Conservation (phyloP, 192 early-diverging fungal species). For the Gonapodya sp. region DNA sequence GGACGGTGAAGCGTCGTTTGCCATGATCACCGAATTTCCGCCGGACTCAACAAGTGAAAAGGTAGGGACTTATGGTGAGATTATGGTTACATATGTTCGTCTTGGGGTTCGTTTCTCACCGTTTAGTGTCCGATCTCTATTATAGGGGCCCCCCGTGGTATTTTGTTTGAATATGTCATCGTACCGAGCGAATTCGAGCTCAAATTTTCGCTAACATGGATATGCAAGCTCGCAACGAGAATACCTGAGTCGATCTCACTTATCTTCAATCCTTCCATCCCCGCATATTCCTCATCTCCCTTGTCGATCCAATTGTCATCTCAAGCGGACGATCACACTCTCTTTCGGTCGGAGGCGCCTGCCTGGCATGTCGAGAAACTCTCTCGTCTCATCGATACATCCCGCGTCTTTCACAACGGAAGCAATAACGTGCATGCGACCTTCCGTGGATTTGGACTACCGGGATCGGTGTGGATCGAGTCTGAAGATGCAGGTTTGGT, state of each 20-base stretch:
- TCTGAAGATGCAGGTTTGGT: background rate
- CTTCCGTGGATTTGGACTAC: background rate
- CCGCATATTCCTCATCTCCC: background rate
- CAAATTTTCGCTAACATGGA: background rate
- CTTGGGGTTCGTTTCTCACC: too few species aligned
- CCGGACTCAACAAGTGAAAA: background rate
- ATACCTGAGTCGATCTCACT: slow-evolving; percentile 1
- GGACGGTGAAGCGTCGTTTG: background rate
- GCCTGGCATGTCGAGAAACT: slow-evolving; percentile 2
- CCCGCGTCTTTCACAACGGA: slow-evolving; percentile 1
- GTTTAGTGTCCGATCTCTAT: too few species aligned
- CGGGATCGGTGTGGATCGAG: background rate
- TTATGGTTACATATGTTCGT: too few species aligned
- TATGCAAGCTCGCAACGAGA: background rate
- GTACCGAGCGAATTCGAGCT: background rate
- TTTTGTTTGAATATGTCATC: background rate
- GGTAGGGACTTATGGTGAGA: background rate
- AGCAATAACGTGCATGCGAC: background rate
- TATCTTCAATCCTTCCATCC: background rate
- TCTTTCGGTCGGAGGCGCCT: background rate
- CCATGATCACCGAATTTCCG: background rate
- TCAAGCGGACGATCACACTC: background rate
- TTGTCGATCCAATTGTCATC: background rate
- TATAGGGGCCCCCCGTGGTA: background rate
- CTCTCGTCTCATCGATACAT: background rate